Evolutionary conservation across 192 early-diverging fungal species (phyloP).

Genomic region (Umbelopsis vinacea): DNA sequence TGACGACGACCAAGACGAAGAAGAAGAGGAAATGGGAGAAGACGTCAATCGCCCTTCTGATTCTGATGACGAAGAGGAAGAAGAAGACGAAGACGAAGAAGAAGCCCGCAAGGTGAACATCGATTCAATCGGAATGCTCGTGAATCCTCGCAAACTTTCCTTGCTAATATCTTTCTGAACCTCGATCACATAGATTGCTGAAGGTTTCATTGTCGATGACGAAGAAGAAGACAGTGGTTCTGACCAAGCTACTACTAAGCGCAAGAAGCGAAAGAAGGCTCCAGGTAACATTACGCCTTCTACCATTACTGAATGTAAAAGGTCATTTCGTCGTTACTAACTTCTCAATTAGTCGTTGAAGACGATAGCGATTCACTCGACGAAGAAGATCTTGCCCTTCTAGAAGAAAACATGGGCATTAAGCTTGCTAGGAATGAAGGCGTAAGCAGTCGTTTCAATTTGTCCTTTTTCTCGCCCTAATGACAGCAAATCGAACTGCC

Average conservation of each 20-base stretch:
- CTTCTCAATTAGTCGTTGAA: conserved; percentile 57
- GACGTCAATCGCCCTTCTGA: conserved; percentile 64
- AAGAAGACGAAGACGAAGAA: conserved; percentile 59
- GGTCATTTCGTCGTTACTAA: background rate
- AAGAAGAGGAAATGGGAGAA: conserved; percentile 56
- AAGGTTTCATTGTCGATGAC: conserved; percentile 79
- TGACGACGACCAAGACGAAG: conserved; percentile 57
- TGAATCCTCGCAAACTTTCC: background rate
- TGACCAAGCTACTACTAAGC: conserved; percentile 49
- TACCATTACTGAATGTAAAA: conserved; percentile 26
- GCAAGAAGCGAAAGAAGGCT: conserved; percentile 58
- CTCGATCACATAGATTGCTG: conserved; percentile 47
- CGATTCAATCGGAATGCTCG: background rate
- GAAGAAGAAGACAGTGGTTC: conserved; percentile 62
- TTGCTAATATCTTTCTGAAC: background rate
- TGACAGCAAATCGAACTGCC: too few relatives aligned
- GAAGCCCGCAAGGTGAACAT: conserved; percentile 50
- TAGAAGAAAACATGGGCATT: conserved; percentile 85
- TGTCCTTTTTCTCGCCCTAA: background rate
- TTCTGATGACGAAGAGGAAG: conserved; percentile 67
- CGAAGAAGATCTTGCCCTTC: conserved; percentile 91
- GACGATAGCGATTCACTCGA: conserved; percentile 58
- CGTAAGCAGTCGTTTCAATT: conserved; percentile 30
- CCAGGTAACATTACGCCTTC: conserved; percentile 38
- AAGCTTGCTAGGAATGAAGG: conserved; percentile 52